A percentile compares a stretch with the other conserved stretches of the same genome.
phyloP scores from a whole-genome alignment of 139 green algal species.

The Ettlia oleoabundans region DNA sequence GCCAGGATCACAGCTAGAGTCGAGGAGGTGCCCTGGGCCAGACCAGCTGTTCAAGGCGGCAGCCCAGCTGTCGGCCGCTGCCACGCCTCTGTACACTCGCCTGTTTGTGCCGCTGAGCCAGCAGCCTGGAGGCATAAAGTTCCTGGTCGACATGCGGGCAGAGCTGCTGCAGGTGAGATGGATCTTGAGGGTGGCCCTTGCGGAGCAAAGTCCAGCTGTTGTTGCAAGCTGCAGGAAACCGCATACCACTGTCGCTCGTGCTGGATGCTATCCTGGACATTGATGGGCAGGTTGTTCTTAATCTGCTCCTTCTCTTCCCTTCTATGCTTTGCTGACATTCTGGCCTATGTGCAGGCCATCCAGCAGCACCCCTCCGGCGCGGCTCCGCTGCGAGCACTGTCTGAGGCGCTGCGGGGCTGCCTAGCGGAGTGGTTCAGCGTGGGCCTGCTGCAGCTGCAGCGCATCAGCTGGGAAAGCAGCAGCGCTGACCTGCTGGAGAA shows the following conservation, averaged over 20 bases:
- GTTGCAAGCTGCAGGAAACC: too few relatives aligned
- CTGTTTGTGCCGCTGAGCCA: conserved; percentile 69
- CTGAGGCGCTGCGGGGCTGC: conserved; percentile 39
- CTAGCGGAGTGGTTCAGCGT: conserved; percentile 78
- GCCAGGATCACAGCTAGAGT: neutral
- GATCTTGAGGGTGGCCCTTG: too few relatives aligned
- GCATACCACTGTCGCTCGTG: too few relatives aligned
- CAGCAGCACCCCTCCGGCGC: neutral
- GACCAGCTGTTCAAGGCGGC: conserved; percentile 29
- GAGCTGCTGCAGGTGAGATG: conserved; percentile 68
- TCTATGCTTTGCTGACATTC: too few relatives aligned
- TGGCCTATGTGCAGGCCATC: conserved; percentile 11
- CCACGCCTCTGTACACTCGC: conserved; percentile 66
- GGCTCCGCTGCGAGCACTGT: conserved; percentile 27
- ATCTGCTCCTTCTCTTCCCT: too few relatives aligned
- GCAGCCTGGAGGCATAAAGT: conserved; percentile 68
- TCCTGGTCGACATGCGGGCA: conserved; percentile 71
- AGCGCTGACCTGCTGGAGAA: conserved; percentile 72
- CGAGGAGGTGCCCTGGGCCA: neutral
- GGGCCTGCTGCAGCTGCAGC: conserved; percentile 73
- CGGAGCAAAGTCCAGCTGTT: too few relatives aligned
- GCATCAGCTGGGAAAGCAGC: conserved; percentile 72
- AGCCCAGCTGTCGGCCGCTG: conserved; percentile 43
- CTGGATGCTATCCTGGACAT: too few relatives aligned
- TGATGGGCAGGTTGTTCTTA: too few relatives aligned